Base-by-base conservation (phyloP, 1,139 yeast genomes). In the Spathaspora jeffriesii region DNA sequence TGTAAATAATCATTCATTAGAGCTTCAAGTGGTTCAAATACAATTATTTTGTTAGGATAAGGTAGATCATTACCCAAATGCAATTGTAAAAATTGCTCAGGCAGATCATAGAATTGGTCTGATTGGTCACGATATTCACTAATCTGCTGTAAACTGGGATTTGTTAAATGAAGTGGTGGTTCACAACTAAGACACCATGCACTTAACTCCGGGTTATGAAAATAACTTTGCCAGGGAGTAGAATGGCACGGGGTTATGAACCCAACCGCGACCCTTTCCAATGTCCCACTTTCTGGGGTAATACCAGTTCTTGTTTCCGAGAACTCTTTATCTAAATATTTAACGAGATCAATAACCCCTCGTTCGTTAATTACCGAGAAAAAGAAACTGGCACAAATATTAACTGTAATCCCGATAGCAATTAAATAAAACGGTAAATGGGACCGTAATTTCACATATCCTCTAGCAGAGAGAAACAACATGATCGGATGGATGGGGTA, bases 221-320 rank as follows among this genome's bases (percentile, higher is more conserved):
- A 65, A 58, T 87, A 84, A 32, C 96, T 81, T 60, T 90, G 0
- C 96, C 83, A 37, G 2, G 99, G 99, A 0, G 98, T 92, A 0
- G 98, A 92, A 63, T 95, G 99, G 59, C 99, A 95, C 0, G 99
- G 99, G 61, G 92, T 89, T 17, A 95, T 64, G 54, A 93, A 86
- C 1, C 96, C 96, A 39, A 91, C 70, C 9, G 17, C 23, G 13
- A 34, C 38, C 38, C 23, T 22, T 34, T 25, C 11, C 9, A 5
- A 5, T 25, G 56, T 0, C 74, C 66, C 1, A 37, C 27, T 11
- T 76, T n/a, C n/a, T n/a, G n/a, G n/a, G n/a, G n/a, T n/a, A n/a
- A n/a, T n/a, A n/a, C n/a, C n/a, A n/a, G n/a, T n/a, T n/a, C 28
- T 25, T 5, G 68, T 9, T 63, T 51, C 44, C 83, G 73, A 38